Evolutionary conservation across 164 flowering plant species (phyloP).

Genomic region (Vitis cinerea): DNA sequence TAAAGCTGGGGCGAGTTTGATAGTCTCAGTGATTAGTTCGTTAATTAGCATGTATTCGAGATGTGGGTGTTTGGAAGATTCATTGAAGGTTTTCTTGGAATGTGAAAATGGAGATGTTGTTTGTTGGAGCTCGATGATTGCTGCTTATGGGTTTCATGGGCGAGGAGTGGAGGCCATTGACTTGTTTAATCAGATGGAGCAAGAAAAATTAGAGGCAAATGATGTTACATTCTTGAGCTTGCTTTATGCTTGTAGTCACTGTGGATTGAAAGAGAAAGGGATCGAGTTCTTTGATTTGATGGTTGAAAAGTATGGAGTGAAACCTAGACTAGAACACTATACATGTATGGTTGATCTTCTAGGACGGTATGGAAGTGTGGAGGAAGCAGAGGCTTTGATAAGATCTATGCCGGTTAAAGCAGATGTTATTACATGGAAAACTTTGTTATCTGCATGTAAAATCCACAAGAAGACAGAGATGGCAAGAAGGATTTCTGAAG

Average conservation of each 20-base stretch:
- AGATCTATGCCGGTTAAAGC: constrained; percentile 64
- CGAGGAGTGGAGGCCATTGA: constrained; percentile 52
- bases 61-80: constrained; percentile 73
- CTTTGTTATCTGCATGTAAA: constrained; percentile 74
- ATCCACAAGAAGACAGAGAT: constrained; percentile 62
- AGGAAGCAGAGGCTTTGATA: constrained; percentile 64
- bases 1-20: constrained; percentile 45
- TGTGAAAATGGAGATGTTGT: constrained; percentile 43
- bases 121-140: constrained; percentile 72
- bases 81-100: constrained; percentile 48
- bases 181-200: constrained; percentile 54
- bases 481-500: constrained; percentile 53
- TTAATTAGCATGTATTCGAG: constrained; percentile 75
- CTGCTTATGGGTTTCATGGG: constrained; percentile 83
- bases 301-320: constrained; percentile 42
- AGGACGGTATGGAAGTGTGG: constrained; percentile 62
- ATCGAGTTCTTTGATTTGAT: constrained; percentile 44
- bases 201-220: constrained; percentile 45
- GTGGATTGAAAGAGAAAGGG: constrained; percentile 68
- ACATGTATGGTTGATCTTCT: constrained; percentile 79
- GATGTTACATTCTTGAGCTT: constrained; percentile 73
- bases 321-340: constrained; percentile 63
- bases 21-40: constrained; percentile 46
- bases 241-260: constrained; percentile 74
- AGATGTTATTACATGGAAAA: constrained; percentile 73